Evolutionary conservation across 2,329 filamentous ascomycete species (phyloP).

Genomic region (Penicillium sp.): DNA sequence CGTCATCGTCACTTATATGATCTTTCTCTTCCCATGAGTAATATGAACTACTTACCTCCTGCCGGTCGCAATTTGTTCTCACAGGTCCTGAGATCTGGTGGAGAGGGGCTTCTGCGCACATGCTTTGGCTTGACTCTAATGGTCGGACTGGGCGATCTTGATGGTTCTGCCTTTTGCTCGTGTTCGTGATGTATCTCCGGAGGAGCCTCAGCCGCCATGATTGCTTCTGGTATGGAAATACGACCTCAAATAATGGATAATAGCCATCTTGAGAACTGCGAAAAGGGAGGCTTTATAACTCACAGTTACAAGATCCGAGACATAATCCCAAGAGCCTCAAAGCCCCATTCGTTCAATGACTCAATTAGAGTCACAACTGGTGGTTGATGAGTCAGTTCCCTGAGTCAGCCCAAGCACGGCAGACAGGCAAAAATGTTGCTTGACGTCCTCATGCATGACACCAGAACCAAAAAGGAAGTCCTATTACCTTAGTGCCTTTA

Average conservation of each 20-base stretch:
- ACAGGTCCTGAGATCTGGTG: constrained; percentile 6
- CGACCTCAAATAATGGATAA: background rate
- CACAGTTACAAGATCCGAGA: background rate
- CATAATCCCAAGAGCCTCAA: background rate
- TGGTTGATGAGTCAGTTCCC: background rate
- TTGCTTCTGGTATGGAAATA: background rate
- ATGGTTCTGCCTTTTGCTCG: background rate
- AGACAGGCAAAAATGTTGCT: background rate
- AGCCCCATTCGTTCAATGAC: background rate
- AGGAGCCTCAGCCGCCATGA: background rate
- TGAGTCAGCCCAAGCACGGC: background rate
- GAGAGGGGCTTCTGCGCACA: background rate
- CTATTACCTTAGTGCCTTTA: too few relatives aligned
- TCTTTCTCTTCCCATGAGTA: background rate
- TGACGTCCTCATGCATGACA: too few relatives aligned
- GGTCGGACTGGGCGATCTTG: background rate
- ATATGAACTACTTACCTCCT: constrained; percentile 8
- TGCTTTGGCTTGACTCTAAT: background rate
- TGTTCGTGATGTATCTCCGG: background rate
- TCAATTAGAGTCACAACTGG: background rate
- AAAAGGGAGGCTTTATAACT: background rate
- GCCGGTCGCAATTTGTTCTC: constrained; percentile 20
- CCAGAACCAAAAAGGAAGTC: too few relatives aligned
- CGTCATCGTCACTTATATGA: background rate
- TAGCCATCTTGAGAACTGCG: background rate